phyloP scores from a whole-genome alignment of 2,329 filamentous ascomycete species.

The Exophiala sideris region DNA sequence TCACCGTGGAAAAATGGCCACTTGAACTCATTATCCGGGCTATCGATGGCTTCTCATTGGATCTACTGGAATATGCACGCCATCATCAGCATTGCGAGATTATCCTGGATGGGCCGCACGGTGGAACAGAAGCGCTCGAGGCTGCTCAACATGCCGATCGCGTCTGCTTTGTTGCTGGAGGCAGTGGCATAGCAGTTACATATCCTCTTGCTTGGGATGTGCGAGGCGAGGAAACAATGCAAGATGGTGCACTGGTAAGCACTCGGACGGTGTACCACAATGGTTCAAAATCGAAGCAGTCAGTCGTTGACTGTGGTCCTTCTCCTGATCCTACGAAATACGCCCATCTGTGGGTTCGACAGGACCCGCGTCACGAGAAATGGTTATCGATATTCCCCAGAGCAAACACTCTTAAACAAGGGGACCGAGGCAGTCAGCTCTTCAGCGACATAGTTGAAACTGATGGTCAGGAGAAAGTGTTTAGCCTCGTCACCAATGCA shows the following conservation, averaged over 20 bases:
- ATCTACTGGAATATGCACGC: conserved; percentile 52
- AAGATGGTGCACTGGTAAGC: conserved; percentile 13
- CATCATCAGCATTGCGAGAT: conserved; percentile 44
- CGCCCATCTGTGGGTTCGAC: conserved; percentile 27
- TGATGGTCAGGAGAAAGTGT: conserved; percentile 7
- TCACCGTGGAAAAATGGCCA: conserved; percentile 43
- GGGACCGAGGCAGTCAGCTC: neutral
- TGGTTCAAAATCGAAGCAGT: conserved; percentile 9
- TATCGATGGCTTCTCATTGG: conserved; percentile 57
- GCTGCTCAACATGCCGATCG: conserved; percentile 50
- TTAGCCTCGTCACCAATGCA: conserved; percentile 19
- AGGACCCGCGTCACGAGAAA: conserved; percentile 20
- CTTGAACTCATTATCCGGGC: conserved; percentile 55
- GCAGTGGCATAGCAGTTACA: conserved; percentile 62
- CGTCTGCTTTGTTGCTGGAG: conserved; percentile 59
- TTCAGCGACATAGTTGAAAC: neutral
- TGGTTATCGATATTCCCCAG: conserved; percentile 25
- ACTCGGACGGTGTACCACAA: conserved; percentile 19
- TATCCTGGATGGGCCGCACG: conserved; percentile 64
- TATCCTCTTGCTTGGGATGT: conserved; percentile 52
- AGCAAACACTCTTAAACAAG: conserved; percentile 1
- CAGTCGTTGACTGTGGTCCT: conserved; percentile 3
- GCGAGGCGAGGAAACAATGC: conserved; percentile 6
- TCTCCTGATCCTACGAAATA: conserved; percentile 6
- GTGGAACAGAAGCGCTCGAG: conserved; percentile 54